Percentiles rank a stretch among this genome's conserved stretches.
These are phyloP conservation scores for Backusella macrospora DNA, from an alignment of 192 early-diverging fungal genomes.

Conservation along the genomic window DNA sequence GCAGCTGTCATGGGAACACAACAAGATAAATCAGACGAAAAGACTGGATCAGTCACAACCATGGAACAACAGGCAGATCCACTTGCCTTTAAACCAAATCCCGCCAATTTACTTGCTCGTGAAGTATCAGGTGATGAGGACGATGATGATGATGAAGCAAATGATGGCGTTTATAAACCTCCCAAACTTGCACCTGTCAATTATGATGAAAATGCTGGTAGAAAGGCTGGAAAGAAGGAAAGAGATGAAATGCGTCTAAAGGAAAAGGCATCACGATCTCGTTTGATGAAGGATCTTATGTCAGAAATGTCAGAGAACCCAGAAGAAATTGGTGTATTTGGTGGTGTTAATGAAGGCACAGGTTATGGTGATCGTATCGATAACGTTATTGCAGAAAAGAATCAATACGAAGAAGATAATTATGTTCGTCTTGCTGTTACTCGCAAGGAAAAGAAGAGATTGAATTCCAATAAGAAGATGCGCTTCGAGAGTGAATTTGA, in stretches of 20 bases:
- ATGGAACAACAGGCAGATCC: conserved; percentile 55
- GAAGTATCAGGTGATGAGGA: conserved; percentile 44
- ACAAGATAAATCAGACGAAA: conserved; percentile 32
- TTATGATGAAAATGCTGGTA: conserved; percentile 73
- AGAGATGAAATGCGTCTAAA: conserved; percentile 63
- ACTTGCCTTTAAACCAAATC: conserved; percentile 92
- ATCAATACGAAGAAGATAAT: conserved; percentile 87
- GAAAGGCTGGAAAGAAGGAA: conserved; percentile 56
- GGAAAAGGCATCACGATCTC: conserved; percentile 75
- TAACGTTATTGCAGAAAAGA: conserved; percentile 61
- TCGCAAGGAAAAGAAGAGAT: conserved; percentile 73
- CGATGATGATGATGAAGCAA: conserved; percentile 39
- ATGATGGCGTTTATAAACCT: conserved; percentile 78
- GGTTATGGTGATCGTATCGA: conserved; percentile 61
- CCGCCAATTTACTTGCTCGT: conserved; percentile 58
- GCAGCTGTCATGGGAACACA: conserved; percentile 57
- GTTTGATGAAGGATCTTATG: conserved; percentile 83
- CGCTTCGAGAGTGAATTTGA: conserved; percentile 86
- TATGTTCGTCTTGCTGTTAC: conserved; percentile 75
- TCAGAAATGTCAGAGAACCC: conserved; percentile 86
- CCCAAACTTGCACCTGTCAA: conserved; percentile 84
- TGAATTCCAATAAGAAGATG: conserved; percentile 57
- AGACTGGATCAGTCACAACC: not conserved
- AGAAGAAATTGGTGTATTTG: conserved; percentile 72
- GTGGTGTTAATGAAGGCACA: conserved; percentile 70